phyloP scores from a whole-genome alignment of 2,329 filamentous ascomycete genomes.

The Pseudopyricularia javanii region DNA sequence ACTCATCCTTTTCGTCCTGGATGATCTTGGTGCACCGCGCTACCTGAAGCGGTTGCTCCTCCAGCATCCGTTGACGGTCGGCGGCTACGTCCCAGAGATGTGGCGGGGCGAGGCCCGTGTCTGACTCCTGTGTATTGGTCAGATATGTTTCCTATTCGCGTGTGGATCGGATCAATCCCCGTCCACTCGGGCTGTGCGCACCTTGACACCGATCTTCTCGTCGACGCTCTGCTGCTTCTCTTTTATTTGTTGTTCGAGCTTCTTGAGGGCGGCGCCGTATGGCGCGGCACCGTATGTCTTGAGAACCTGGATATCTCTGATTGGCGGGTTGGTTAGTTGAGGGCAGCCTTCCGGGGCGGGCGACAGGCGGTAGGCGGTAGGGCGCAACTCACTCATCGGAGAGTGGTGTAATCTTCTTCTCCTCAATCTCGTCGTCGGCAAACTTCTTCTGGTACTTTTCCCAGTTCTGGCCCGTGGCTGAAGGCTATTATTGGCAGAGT shows the following conservation, averaged over 20 bases:
- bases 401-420: constrained; percentile 98
- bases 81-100: constrained; percentile 98
- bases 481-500: constrained; percentile 58
- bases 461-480: constrained; percentile 87
- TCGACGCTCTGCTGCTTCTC: constrained; percentile 97
- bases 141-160: not conserved
- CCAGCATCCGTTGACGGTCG: constrained; percentile 94
- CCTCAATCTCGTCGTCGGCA: constrained; percentile 90
- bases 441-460: constrained; percentile 98
- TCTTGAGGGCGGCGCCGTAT: constrained; percentile 87
- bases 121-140: constrained; percentile 62
- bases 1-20: constrained; percentile 83
- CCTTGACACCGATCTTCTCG: constrained; percentile 90
- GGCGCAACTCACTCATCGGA: constrained; percentile 71
- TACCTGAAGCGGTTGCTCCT: constrained; percentile 95
- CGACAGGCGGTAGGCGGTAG: not conserved
- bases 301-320: constrained; percentile 93
- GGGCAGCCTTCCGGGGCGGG: constrained; percentile 1
- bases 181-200: constrained; percentile 16
- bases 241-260: constrained; percentile 98
- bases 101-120: constrained; percentile 93
- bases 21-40: constrained; percentile 99
- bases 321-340: constrained; percentile 14
- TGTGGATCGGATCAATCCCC: not conserved
- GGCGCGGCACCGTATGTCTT: constrained; percentile 98